These are phyloP conservation scores for Heterobasidion irregulare DNA, from an alignment of 1,284 basidiomycete species.

Conservation along the genomic window DNA sequence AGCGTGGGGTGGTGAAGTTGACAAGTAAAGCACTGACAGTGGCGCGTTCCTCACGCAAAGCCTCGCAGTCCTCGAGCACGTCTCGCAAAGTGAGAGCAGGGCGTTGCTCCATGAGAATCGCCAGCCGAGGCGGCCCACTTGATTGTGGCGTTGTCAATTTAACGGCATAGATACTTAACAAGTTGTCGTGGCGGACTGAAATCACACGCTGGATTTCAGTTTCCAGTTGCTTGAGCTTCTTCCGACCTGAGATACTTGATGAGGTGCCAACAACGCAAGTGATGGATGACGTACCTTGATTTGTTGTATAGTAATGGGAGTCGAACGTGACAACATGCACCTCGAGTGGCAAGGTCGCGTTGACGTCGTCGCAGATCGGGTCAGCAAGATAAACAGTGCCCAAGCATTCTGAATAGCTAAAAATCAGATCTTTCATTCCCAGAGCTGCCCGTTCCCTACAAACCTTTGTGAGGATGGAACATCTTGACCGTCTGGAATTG, in stretches of 20 bases:
- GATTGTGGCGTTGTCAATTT: conserved; percentile 46
- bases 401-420: conserved; percentile 36
- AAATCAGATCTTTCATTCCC: not conserved
- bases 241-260: conserved; percentile 18
- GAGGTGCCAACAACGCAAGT: not conserved
- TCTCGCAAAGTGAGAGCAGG: conserved; percentile 58
- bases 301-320: conserved; percentile 56
- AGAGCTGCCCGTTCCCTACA: conserved; percentile 6
- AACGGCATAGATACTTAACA: conserved; percentile 54
- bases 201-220: conserved; percentile 55
- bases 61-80: conserved; percentile 61
- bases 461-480: conserved; percentile 61
- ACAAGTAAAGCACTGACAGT: conserved; percentile 28
- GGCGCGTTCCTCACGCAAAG: conserved; percentile 58
- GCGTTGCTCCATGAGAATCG: conserved; percentile 57
- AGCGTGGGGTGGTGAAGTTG: not conserved
- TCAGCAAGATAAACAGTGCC: conserved; percentile 65
- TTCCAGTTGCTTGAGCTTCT: conserved; percentile 63
- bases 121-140: conserved; percentile 40
- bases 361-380: conserved; percentile 56
- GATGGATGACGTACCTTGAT: conserved; percentile 32
- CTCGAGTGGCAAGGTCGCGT: conserved; percentile 50
- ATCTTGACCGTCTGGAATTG: conserved; percentile 57
- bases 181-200: conserved; percentile 49
- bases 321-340: conserved; percentile 57